phyloP scores from a whole-genome alignment of 2,329 filamentous ascomycete genomes.

The Diaporthe helianthi region DNA sequence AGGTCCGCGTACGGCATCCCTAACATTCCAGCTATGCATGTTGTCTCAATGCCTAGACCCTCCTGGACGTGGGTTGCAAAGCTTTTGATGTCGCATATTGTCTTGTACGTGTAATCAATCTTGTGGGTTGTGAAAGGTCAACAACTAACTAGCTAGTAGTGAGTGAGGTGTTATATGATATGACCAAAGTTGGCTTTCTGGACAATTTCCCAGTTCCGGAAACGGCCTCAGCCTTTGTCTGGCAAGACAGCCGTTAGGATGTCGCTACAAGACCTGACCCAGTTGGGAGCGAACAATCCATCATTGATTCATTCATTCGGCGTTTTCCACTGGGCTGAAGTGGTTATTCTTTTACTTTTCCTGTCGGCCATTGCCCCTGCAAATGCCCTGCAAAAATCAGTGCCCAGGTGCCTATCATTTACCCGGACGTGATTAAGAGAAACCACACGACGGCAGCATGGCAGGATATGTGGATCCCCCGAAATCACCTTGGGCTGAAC shows the following conservation, averaged over 20 bases:
- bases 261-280: not conserved
- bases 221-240: constrained; percentile 7
- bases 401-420: not conserved
- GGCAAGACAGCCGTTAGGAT: not conserved
- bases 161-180: not conserved
- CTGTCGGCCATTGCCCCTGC: not conserved
- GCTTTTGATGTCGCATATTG: not conserved
- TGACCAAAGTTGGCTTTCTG: not conserved
- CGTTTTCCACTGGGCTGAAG: not conserved
- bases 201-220: not conserved
- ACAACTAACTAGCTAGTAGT: not conserved
- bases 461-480: not conserved
- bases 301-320: not conserved
- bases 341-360: not conserved
- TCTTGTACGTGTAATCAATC: not conserved
- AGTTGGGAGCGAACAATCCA: not conserved
- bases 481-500: constrained; percentile 1
- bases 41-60: not conserved
- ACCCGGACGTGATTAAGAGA: not conserved
- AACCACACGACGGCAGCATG: not conserved
- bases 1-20: not conserved
- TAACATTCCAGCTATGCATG: not conserved
- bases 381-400: not conserved
- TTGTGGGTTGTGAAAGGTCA: not conserved
- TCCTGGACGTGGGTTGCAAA: not conserved